Evolutionary conservation across 352 stramenopile species (phyloP), one percentile per base, ranked within the genome.

Genomic region (Globisporangium spinosum): DNA sequence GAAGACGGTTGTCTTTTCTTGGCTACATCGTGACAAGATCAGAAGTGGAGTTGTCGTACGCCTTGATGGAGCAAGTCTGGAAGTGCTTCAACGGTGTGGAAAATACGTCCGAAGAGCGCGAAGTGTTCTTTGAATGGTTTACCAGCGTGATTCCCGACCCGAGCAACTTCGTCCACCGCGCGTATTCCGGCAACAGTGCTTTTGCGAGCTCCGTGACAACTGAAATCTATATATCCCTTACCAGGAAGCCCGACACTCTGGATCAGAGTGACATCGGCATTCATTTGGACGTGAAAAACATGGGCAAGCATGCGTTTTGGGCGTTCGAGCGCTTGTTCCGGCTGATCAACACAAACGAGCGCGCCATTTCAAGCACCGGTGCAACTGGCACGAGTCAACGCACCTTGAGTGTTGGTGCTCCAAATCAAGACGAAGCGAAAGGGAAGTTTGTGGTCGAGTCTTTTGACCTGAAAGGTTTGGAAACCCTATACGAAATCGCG

Each of bases 51-150:
- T 61, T 96, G 55, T 72, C 83, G 60, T 90, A 83, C 40, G 69
- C 80, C n/a, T 68, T 86, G 54, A 72, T 94, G 5, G 75, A 79
- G 27, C 71, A 83, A 49, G 64, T 95, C 22, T 94, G 79, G 83
- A 58, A 58, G 1, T 91, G 79, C 53, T 91, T 93, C 51, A 76
- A 76, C 34, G 65, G 58, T 17, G 29, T 71, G 4, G 58, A 77
- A 20, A 85, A 64, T 43, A 78, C 69, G 0, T 61, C 69, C 25
- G 72, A 79, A 61, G 78, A 80, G 58, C 69, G 67, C 7, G 69
- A 90, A 15, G 70, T 85, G 12, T 94, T 94, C 62, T 96, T 92
- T 72, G 69, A 80, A 32, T 96, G 88, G 88, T 77, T 96, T 54
- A 75, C 73, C 10, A 72, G 64, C 20, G 78, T 94, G 23, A 76